Percentiles rank a stretch among this genome's conserved stretches.
Conservation (phyloP, 2,329 filamentous ascomycete species). For the Clonostachys sp. region DNA sequence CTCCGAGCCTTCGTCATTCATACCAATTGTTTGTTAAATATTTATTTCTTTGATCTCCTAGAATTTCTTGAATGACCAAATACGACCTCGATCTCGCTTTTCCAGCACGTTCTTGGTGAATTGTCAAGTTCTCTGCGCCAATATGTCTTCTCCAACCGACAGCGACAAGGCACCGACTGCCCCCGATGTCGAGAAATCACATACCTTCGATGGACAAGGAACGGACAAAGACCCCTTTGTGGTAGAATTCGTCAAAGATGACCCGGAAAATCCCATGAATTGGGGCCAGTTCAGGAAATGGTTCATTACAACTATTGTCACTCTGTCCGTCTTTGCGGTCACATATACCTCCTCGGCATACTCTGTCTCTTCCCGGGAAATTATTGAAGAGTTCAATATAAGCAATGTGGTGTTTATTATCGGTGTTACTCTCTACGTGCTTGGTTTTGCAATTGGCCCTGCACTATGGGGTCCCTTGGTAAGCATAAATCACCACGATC, state of each 20-base stretch:
- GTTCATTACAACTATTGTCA: slow-evolving; percentile 54
- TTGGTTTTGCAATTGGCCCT: slow-evolving; percentile 51
- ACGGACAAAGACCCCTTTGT: slow-evolving; percentile 59
- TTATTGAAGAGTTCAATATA: slow-evolving; percentile 64
- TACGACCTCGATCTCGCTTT: too few relatives aligned
- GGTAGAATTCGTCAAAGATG: slow-evolving; percentile 59
- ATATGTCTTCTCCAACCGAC: too few relatives aligned
- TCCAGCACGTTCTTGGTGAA: too few relatives aligned
- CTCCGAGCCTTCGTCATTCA: too few relatives aligned
- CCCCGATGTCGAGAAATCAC: not conserved
- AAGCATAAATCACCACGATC: not conserved
- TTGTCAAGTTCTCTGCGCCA: too few relatives aligned
- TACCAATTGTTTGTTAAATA: too few relatives aligned
- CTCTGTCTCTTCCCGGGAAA: slow-evolving; percentile 29
- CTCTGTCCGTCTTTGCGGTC: slow-evolving; percentile 58
- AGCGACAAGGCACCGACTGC: too few relatives aligned
- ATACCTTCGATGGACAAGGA: slow-evolving; percentile 25
- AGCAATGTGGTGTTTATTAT: slow-evolving; percentile 69
- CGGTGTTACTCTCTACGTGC: slow-evolving; percentile 54
- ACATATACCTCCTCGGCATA: slow-evolving; percentile 61
- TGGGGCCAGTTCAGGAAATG: slow-evolving; percentile 53
- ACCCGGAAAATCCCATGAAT: slow-evolving; percentile 58
- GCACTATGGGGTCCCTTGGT: slow-evolving; percentile 54
- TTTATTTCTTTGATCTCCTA: too few relatives aligned
- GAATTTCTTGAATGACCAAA: too few relatives aligned